These are phyloP conservation scores for Phaeosphaeriaceae sp. DNA, from an alignment of 2,329 filamentous ascomycete species.

Conservation along the genomic window DNA sequence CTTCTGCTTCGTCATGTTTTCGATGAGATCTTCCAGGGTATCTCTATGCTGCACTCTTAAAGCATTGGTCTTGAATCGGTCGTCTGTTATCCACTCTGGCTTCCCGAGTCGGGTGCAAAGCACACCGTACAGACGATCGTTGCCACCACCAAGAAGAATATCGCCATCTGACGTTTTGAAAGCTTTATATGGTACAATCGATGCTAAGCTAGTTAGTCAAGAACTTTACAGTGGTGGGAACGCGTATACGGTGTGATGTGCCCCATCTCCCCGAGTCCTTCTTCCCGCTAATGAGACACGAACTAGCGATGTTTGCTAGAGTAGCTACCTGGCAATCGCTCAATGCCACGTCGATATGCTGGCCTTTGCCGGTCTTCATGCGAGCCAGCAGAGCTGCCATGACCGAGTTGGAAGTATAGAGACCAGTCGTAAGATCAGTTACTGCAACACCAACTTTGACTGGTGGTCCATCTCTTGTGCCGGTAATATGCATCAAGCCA, in stretches of 20 bases:
- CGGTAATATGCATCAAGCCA: constrained; percentile 98
- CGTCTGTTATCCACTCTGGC: constrained; percentile 65
- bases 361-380: constrained; percentile 76
- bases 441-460: constrained; percentile 98
- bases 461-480: constrained; percentile 82
- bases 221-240: no score
- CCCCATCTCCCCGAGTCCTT: constrained; percentile 92
- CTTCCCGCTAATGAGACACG: constrained; percentile 84
- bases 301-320: constrained; percentile 93
- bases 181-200: constrained; percentile 92
- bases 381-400: constrained; percentile 90
- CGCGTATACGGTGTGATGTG: constrained; percentile 81
- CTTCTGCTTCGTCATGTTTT: constrained; percentile 73
- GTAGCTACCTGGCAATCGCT: constrained; percentile 96
- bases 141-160: constrained; percentile 69
- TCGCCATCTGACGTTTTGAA: constrained; percentile 72
- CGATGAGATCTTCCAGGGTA: constrained; percentile 80
- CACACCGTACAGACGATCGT: constrained; percentile 67
- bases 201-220: constrained; percentile 64
- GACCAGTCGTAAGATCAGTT: constrained; percentile 90
- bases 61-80: constrained; percentile 65
- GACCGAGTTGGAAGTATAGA: constrained; percentile 94
- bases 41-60: constrained; percentile 72
- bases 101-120: constrained; percentile 64
- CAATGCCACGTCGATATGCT: constrained; percentile 89